Conservation (phyloP, 108 stramenopile genomes). For the Skeletonema tropicum region DNA sequence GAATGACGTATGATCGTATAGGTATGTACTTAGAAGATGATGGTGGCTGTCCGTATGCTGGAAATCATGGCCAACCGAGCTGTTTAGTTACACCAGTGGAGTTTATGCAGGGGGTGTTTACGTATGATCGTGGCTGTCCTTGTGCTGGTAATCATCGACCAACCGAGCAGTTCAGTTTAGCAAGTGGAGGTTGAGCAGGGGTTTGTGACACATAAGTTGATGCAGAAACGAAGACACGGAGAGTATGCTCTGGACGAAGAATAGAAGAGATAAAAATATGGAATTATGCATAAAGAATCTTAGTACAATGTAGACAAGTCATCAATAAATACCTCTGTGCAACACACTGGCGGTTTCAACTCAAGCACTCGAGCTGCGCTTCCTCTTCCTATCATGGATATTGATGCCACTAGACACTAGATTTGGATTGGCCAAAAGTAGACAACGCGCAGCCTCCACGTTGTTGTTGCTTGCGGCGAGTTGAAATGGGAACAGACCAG, state of each 20-base stretch:
- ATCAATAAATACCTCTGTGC: not conserved
- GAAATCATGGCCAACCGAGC: not conserved
- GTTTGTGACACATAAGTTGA: not conserved
- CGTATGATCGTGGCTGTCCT: not conserved
- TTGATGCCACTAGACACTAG: not conserved
- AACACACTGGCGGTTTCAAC: not conserved
- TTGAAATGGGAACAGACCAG: conserved; percentile 3
- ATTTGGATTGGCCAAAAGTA: not conserved
- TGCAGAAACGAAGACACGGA: not conserved
- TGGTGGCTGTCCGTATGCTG: not conserved
- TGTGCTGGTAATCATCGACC: conserved; percentile 5
- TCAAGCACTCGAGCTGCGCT: not conserved
- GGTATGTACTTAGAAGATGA: too few species aligned
- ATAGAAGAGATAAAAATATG: not conserved
- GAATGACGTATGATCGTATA: not conserved
- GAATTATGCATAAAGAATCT: not conserved
- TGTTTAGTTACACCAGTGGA: not conserved
- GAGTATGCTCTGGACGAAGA: not conserved
- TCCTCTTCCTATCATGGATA: not conserved
- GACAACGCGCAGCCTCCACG: too few species aligned
- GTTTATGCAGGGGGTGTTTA: not conserved
- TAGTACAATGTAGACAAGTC: not conserved
- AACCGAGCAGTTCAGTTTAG: not conserved
- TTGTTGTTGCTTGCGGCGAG: too few species aligned
- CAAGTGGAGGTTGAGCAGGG: not conserved